Percentiles rank a stretch among this genome's conserved stretches.
Evolutionary conservation across 768 basidiomycete genomes (phyloP).

Genomic region (Amanita polypyramis): DNA sequence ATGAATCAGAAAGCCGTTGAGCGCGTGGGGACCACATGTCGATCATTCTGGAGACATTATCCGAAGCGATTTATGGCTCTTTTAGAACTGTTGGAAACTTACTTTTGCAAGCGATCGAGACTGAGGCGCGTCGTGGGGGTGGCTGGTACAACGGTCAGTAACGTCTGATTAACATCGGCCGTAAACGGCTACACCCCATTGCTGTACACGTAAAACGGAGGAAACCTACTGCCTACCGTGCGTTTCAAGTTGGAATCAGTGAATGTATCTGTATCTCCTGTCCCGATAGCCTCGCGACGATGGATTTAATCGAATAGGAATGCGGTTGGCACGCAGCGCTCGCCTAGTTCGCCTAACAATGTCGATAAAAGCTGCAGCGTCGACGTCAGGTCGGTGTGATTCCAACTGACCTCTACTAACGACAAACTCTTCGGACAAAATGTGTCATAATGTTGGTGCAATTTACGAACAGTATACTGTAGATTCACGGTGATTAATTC

Average conservation of each 20-base stretch:
- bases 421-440: constrained; percentile 18
- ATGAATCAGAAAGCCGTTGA: not conserved
- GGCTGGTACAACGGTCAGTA: not conserved
- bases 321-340: constrained; percentile 30
- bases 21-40: constrained; percentile 1
- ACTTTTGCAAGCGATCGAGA: no score
- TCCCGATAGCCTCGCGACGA: constrained; percentile 31
- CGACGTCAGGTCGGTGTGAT: no score
- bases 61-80: not conserved
- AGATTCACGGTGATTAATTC: constrained; percentile 1
- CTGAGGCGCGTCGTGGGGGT: not conserved
- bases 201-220: not conserved
- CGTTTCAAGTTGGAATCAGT: not conserved
- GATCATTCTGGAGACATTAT: not conserved
- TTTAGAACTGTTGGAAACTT: no score
- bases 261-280: constrained; percentile 1
- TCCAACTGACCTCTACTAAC: not conserved
- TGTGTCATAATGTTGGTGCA: constrained; percentile 66
- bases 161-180: not conserved
- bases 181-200: not conserved
- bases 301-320: constrained; percentile 23
- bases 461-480: constrained; percentile 6
- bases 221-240: not conserved
- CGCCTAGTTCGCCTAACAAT: constrained; percentile 4
- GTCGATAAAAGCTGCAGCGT: constrained; percentile 1